phyloP scores from a whole-genome alignment of 2,329 filamentous ascomycete species.

The Arachnopeziza araneosa region DNA sequence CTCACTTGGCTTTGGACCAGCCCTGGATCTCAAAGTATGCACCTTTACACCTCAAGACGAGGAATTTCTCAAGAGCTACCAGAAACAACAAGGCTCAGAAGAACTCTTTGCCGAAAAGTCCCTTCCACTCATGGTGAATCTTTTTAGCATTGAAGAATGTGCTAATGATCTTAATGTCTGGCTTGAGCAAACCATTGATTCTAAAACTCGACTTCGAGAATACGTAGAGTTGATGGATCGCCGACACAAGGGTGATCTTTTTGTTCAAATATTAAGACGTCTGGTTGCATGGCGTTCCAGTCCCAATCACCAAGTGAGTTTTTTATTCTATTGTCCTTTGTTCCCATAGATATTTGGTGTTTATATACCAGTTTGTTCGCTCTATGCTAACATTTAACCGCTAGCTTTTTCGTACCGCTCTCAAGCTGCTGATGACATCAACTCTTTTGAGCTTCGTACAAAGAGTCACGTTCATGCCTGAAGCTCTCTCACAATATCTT shows the following conservation, averaged over 20 bases:
- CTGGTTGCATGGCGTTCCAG: neutral
- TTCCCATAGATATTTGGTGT: too few species aligned
- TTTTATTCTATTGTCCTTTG: too few species aligned
- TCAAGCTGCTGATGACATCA: slow-evolving; percentile 7
- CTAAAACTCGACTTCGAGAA: neutral
- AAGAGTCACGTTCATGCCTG: slow-evolving; percentile 1
- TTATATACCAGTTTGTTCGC: too few species aligned
- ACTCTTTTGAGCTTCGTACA: slow-evolving; percentile 6
- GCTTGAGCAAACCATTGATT: slow-evolving; percentile 4
- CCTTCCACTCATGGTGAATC: too few species aligned
- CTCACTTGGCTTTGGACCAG: too few species aligned
- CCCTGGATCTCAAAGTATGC: too few species aligned
- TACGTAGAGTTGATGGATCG: neutral
- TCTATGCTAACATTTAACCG: neutral
- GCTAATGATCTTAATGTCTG: neutral
- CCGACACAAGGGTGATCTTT: neutral
- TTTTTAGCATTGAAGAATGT: neutral
- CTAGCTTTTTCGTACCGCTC: neutral
- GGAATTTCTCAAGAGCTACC: too few species aligned
- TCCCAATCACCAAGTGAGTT: neutral
- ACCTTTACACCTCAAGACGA: too few species aligned
- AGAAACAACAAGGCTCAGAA: too few species aligned
- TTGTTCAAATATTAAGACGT: neutral
- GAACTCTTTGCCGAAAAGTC: too few species aligned
- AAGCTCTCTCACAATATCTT: neutral